Conservation (phyloP, 495 filamentous ascomycete species). For the Aspergillus hancockii region DNA sequence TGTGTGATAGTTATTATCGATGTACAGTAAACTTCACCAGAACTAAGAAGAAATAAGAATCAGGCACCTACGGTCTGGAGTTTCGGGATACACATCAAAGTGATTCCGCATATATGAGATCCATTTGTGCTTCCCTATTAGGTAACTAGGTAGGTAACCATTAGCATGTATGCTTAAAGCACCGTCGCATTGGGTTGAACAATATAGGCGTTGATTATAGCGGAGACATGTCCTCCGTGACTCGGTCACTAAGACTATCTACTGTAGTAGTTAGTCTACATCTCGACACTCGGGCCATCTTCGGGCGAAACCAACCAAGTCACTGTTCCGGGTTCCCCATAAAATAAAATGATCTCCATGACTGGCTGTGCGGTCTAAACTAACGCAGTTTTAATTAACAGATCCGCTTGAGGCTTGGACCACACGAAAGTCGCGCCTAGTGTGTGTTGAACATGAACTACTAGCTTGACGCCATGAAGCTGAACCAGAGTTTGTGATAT, state of each 20-base stretch:
- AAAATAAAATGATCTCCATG: neutral
- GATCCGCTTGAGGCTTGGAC: constrained; percentile 1
- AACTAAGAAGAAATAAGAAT: neutral
- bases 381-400: neutral
- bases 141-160: neutral
- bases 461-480: neutral
- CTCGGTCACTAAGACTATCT: no score
- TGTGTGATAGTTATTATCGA: neutral
- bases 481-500: neutral
- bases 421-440: neutral
- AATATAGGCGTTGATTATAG: neutral
- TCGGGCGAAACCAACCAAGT: neutral
- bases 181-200: neutral
- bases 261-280: neutral
- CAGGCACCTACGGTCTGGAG: neutral
- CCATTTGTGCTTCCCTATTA: neutral
- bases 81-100: neutral
- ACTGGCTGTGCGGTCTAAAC: neutral
- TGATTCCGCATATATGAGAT: neutral
- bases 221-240: neutral
- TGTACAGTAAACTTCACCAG: neutral
- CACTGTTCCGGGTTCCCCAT: neutral
- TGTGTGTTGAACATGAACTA: neutral
- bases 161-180: neutral
- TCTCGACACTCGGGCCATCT: neutral